Conservation (phyloP, 2,329 filamentous ascomycete species). For the Nothophaeocryptopus gaeumannii region DNA sequence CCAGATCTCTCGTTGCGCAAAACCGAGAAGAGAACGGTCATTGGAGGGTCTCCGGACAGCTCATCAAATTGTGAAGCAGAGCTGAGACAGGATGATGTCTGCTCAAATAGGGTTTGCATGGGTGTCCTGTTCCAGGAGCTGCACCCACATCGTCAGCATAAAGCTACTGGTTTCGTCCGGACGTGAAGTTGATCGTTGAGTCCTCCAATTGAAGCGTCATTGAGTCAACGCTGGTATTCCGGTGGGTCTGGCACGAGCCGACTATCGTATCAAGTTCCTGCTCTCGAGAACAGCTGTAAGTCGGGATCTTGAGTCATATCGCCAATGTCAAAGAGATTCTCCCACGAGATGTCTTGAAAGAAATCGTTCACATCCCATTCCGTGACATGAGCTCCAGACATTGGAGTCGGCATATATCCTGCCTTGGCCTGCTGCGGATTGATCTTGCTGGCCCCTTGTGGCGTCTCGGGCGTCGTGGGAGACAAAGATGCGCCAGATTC, state of each 20-base stretch:
- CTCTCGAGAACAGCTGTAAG: constrained; percentile 13
- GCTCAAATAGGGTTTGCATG: neutral
- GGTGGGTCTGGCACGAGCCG: too few species aligned
- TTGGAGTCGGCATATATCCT: constrained; percentile 8
- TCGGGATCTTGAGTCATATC: constrained; percentile 17
- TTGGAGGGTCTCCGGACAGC: too few species aligned
- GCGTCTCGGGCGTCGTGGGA: constrained; percentile 7
- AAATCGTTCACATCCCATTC: constrained; percentile 24
- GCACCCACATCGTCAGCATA: too few species aligned
- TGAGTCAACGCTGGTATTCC: too few species aligned
- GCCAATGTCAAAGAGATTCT: constrained; percentile 24
- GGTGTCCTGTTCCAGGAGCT: neutral
- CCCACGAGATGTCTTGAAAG: constrained; percentile 23
- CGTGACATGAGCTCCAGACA: constrained; percentile 2
- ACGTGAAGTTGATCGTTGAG: too few species aligned
- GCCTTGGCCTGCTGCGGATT: constrained; percentile 5
- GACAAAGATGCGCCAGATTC: constrained; percentile 8
- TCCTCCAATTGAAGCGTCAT: too few species aligned
- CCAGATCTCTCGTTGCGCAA: too few species aligned
- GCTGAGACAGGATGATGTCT: neutral
- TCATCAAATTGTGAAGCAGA: too few species aligned
- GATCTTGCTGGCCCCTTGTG: constrained; percentile 1
- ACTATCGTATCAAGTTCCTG: too few species aligned
- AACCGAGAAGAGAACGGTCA: too few species aligned
- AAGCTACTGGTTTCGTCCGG: too few species aligned